Base-by-base conservation (phyloP, 495 filamentous ascomycete species). In the Terfezia boudieri region DNA sequence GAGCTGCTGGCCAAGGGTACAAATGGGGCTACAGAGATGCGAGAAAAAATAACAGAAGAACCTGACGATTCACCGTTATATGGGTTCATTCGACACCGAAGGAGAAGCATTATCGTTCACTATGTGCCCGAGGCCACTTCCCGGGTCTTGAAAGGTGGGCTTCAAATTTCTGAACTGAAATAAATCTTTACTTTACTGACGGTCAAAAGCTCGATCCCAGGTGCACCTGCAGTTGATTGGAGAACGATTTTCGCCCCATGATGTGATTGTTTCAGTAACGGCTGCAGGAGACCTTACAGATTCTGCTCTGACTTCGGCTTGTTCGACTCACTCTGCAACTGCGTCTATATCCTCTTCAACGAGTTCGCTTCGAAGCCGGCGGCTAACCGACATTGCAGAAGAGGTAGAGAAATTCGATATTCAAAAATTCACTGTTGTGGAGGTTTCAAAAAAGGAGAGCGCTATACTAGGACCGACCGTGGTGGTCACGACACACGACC, bases 111-210 rank as follows among this genome's bases (percentile, higher is more conserved):
- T 53, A 70, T 98, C 49, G 75, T 98, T 61, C 94, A 88, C 65
- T 94, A 87, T 63, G 71, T 94, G 53, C 92, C 92, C 2, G 84
- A 94, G 58, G 85, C 81, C 37, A 82, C 87, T 51, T 95, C 89
- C 53, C 76, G 90, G 56, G 72, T 98, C 52, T 68, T 98, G 23
- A 83, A 90, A 82, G 90, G 90, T 94, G 68, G 60, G 75, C 59
- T 52, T 55, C 26, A 46, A n/a, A 35, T 10, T 48, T 35, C 22
- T 38, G 38, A 20, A 4, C 14, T 14, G 41, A 20, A 16, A 4
- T 46, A 14, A 6, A 46, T 46, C 4, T 2, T 4, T 16, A n/a
- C 26, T 6, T 11, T 26, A 20, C 32, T 51, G 22, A 50, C 36
- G 55, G 14, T 59, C 51, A 51, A 32, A 58, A 96, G 90, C 87